Evolutionary conservation across 2,329 filamentous ascomycete species (phyloP), one percentile per base, ranked within the genome.

Genomic region (Claviceps purpurea): DNA sequence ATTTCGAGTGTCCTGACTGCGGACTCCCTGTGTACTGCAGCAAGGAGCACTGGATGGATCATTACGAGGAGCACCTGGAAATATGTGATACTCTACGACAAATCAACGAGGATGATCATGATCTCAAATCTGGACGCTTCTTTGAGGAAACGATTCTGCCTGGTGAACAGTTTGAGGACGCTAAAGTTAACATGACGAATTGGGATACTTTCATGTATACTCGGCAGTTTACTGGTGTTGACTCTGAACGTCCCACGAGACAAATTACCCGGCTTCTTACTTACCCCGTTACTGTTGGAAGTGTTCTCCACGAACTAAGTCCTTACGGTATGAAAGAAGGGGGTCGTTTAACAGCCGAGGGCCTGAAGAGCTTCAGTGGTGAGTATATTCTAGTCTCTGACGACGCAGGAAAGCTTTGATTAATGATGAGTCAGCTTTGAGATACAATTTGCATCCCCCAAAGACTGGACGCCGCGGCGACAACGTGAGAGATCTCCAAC

Each of bases 131-230:
- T 18, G 93, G 93, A 3, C 80, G 93, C 30, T 85, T 89, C 67
- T 98, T 98, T 68, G 84, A 87, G 14, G 94, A 98, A 67, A 97
- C 95, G 63, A 82, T 90, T 56, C 95, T 95, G 64, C 89, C 93
- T 0, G 87, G 85, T 14, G 77, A 84, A 51, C 90, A 96, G 70
- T 82, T 96, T 65, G 90, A 96, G 58, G 91, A 96, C 66, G 87
- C 89, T 38, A 77, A 93, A 58, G 81, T 96, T 58, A 98, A 98
- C 69, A 90, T 98, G 86, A 95, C 86, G 44, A 98, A 94, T 67
- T 98, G 93, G 93, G 93, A 98, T 68, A 97, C 93, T 0, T 88
- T 94, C 60, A 74, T 98, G 63, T 98, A 95, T 65, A 94, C 89
- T 3, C 78, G 93, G 62, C 85, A 95, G 61, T 97, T 93, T 62